Conservation (phyloP, 1,284 basidiomycete species). For the Cutaneotrichosporon dermatis region DNA sequence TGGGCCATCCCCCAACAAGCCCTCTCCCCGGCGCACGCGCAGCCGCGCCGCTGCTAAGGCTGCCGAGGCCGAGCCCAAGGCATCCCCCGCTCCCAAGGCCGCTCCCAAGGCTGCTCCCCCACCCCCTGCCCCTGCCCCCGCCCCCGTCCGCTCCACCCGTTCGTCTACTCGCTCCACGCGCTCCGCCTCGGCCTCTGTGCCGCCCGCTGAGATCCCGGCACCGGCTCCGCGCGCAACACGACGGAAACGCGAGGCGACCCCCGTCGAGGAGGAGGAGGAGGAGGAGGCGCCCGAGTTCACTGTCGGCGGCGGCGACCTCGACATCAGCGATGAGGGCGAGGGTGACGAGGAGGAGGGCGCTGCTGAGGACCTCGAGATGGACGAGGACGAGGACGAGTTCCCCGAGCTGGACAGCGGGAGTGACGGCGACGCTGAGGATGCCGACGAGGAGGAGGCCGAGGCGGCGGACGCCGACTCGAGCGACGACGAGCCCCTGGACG, state of each 20-base stretch:
- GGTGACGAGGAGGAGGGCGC: slow-evolving; percentile 30
- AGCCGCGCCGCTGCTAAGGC: too few relatives aligned
- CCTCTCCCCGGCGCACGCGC: too few relatives aligned
- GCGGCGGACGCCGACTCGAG: slow-evolving; percentile 6
- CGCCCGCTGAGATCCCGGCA: neutral
- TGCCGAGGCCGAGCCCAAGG: neutral
- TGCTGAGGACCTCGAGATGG: slow-evolving; percentile 7
- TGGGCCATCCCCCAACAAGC: too few relatives aligned
- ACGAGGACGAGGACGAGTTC: slow-evolving; percentile 38
- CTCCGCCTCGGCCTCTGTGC: neutral
- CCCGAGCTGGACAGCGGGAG: slow-evolving; percentile 52
- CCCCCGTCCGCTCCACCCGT: neutral
- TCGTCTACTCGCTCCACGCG: neutral
- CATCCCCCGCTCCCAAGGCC: neutral
- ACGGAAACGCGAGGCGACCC: slow-evolving; percentile 15
- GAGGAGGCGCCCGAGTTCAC: slow-evolving; percentile 28
- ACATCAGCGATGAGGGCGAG: slow-evolving; percentile 21
- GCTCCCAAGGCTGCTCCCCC: neutral
- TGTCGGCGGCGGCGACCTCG: slow-evolving; percentile 35
- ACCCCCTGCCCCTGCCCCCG: neutral
- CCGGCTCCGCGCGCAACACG: neutral
- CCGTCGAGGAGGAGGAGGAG: slow-evolving; percentile 12
- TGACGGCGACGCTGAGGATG: slow-evolving; percentile 49
- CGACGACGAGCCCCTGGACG: slow-evolving; percentile 43
- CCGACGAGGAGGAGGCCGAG: slow-evolving; percentile 4